phyloP scores from a whole-genome alignment of 768 basidiomycete genomes.

The Tulasnella sp. region DNA sequence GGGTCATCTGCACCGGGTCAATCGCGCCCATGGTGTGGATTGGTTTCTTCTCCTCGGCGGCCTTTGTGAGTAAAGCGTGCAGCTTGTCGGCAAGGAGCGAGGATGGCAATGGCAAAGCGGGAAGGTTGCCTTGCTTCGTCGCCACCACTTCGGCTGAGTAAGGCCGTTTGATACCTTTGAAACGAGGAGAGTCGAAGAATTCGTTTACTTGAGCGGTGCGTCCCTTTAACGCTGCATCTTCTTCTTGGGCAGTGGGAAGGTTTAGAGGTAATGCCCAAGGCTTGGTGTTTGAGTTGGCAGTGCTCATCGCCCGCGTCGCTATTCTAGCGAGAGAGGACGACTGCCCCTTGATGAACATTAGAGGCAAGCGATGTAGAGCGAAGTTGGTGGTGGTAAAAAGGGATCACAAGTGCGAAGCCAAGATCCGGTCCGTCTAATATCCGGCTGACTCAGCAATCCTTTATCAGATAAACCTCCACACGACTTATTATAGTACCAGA shows the following conservation, averaged over 20 bases:
- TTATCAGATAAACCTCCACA: too few relatives aligned
- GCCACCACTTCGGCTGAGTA: slow-evolving; percentile 74
- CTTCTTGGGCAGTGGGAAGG: slow-evolving; percentile 47
- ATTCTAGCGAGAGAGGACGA: not conserved
- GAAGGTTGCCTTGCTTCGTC: slow-evolving; percentile 80
- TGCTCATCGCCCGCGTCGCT: not conserved
- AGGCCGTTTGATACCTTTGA: slow-evolving; percentile 59
- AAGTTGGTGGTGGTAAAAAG: too few relatives aligned
- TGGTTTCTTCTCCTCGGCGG: slow-evolving; percentile 52
- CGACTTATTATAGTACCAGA: too few relatives aligned
- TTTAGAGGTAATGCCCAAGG: slow-evolving; percentile 38
- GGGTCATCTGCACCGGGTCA: slow-evolving; percentile 90
- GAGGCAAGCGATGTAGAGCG: not conserved
- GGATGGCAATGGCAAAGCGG: slow-evolving; percentile 64
- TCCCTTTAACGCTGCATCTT: slow-evolving; percentile 46
- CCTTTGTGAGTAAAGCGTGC: slow-evolving; percentile 52
- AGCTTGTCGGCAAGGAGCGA: slow-evolving; percentile 80
- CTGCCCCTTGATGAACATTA: not conserved
- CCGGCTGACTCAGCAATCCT: too few relatives aligned
- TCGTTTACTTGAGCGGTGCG: slow-evolving; percentile 53
- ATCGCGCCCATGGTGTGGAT: slow-evolving; percentile 90
- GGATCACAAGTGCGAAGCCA: too few relatives aligned
- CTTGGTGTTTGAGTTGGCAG: not conserved
- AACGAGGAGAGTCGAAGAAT: slow-evolving; percentile 72
- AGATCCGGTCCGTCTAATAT: too few relatives aligned